These are phyloP conservation scores for Macrolepiota dolichaula DNA, from an alignment of 768 basidiomycete genomes.

Conservation along the genomic window DNA sequence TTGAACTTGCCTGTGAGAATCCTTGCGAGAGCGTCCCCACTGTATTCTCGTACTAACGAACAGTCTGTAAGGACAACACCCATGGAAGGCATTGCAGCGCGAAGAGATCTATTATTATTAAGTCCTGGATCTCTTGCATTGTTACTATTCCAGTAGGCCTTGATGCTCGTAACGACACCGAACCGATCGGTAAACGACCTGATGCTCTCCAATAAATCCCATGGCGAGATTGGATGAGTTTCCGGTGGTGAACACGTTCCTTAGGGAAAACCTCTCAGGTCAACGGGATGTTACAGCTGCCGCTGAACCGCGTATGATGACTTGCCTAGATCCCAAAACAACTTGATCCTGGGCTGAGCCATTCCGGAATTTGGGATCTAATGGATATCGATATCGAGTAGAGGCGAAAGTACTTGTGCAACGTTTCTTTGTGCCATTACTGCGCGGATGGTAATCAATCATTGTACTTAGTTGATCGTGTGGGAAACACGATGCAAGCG, in stretches of 20 bases:
- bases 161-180: constrained; percentile 10
- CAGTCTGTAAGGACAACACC: constrained; percentile 2
- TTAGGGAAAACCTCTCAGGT: not conserved
- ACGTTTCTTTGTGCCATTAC: too few relatives aligned
- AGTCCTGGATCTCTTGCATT: not conserved
- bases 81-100: not conserved
- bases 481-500: too few relatives aligned
- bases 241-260: constrained; percentile 8
- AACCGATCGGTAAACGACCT: constrained; percentile 1
- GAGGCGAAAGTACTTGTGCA: too few relatives aligned
- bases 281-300: not conserved
- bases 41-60: not conserved
- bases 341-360: not conserved
- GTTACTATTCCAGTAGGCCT: constrained; percentile 11
- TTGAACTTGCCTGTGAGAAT: not conserved
- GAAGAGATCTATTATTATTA: not conserved
- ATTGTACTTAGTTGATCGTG: too few relatives aligned
- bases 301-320: not conserved
- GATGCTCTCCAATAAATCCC: constrained; percentile 4
- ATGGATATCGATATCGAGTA: too few relatives aligned
- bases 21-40: not conserved
- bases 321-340: constrained; percentile 16
- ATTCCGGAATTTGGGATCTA: too few relatives aligned
- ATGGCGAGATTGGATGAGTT: not conserved
- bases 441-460: too few relatives aligned